Conservation (phyloP, 306 rosid species). For the Spatholobus suberectus region DNA sequence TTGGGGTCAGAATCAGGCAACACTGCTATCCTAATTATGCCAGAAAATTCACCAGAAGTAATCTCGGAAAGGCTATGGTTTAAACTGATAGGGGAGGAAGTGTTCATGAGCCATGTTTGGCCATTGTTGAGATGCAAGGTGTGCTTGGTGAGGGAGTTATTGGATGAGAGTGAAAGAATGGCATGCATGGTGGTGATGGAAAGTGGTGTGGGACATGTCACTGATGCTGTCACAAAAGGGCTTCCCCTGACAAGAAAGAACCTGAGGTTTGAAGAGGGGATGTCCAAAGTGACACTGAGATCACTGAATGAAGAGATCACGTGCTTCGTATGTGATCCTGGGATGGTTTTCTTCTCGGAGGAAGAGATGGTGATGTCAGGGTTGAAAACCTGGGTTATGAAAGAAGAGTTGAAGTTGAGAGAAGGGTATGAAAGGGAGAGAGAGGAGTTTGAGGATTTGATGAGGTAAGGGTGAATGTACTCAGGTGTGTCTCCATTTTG, state of each 20-base stretch:
- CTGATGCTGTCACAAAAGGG: conserved; percentile 73
- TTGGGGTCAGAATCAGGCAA: conserved; percentile 61
- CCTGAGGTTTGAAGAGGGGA: conserved; percentile 70
- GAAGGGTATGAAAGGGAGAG: conserved; percentile 78
- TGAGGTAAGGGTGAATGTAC: conserved; percentile 82
- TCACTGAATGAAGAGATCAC: conserved; percentile 67
- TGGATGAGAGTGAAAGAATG: conserved; percentile 57
- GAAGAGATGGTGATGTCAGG: conserved; percentile 79
- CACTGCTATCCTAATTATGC: conserved; percentile 65
- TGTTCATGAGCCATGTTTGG: conserved; percentile 85
- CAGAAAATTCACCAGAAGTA: conserved; percentile 58
- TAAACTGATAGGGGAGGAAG: conserved; percentile 62
- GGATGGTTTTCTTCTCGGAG: conserved; percentile 34
- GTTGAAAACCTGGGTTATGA: conserved; percentile 56
- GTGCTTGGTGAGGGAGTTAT: conserved; percentile 64
- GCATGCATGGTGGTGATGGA: conserved; percentile 71
- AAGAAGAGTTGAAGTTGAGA: conserved; percentile 48
- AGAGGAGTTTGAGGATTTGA: conserved; percentile 70
- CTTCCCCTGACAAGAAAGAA: conserved; percentile 85
- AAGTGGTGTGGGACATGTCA: conserved; percentile 43
- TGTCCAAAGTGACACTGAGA: conserved; percentile 73
- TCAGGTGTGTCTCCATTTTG: conserved; percentile 75
- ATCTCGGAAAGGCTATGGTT: conserved; percentile 47
- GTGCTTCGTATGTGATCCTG: conserved; percentile 45
- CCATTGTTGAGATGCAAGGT: conserved; percentile 65